Evolutionary conservation across 345 rosid genomes (phyloP).

Genomic region (Linum usitatissimum): DNA sequence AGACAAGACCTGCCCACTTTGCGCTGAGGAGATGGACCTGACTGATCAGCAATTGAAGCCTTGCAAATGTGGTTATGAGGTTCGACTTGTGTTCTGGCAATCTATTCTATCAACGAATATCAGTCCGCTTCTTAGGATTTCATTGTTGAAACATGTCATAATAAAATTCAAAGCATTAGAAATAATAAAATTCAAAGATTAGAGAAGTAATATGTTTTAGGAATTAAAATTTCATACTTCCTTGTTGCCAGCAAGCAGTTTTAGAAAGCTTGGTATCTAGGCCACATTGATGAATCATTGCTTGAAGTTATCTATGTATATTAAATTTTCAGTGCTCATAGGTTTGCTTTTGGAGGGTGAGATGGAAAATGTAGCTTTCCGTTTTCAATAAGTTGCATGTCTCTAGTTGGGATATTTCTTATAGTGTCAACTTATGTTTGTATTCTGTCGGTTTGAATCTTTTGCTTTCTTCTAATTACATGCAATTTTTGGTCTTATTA

Average conservation of each 20-base stretch:
- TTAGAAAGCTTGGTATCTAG: not conserved
- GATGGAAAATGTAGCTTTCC: not conserved
- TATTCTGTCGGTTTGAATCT: not conserved
- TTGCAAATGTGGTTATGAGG: slow-evolving; percentile 95
- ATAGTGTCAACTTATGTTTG: not conserved
- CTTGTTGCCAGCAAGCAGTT: too few species aligned
- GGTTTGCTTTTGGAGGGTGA: not conserved
- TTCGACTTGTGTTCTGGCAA: slow-evolving; percentile 13
- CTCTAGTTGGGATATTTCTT: not conserved
- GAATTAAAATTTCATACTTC: too few species aligned
- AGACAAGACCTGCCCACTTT: slow-evolving; percentile 81
- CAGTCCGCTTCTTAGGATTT: too few species aligned
- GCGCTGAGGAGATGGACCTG: slow-evolving; percentile 89
- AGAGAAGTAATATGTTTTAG: too few species aligned
- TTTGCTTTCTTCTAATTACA: not conserved
- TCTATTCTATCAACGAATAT: too few species aligned
- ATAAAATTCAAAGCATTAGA: too few species aligned
- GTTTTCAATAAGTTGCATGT: not conserved
- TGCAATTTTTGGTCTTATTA: not conserved
- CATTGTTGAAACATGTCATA: too few species aligned
- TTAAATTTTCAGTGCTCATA: not conserved
- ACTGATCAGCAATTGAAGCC: slow-evolving; percentile 93
- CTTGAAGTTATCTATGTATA: too few species aligned
- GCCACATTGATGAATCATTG: too few species aligned
- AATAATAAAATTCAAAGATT: too few species aligned